Evolutionary conservation across 345 rosid species (phyloP).

Genomic region (Camelina neglecta): DNA sequence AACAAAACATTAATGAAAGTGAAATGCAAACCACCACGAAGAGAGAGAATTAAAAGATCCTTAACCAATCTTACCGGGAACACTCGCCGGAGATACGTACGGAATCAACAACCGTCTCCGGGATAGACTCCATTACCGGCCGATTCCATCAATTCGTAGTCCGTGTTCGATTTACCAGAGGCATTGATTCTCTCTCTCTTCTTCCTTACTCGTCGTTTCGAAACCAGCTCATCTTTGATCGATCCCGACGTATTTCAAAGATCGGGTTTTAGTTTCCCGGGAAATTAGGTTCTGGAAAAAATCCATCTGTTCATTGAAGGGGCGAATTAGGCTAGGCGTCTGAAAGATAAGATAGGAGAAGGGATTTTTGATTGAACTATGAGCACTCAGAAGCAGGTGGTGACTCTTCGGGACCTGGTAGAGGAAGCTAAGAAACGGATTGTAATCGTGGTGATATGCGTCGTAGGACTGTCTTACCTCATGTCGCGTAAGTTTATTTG

Average conservation of each 20-base stretch:
- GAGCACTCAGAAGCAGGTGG: slow-evolving; percentile 70
- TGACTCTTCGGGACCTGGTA: slow-evolving; percentile 68
- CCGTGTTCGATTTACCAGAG: neutral
- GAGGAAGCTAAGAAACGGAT: slow-evolving; percentile 97
- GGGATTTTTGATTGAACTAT: slow-evolving; percentile 40
- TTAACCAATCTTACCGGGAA: slow-evolving; percentile 29
- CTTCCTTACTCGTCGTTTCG: neutral
- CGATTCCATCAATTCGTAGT: slow-evolving; percentile 4
- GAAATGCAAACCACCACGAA: slow-evolving; percentile 32
- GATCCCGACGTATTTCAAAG: slow-evolving; percentile 36
- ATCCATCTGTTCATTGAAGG: neutral
- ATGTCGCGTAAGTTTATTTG: slow-evolving; percentile 73
- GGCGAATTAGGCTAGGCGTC: neutral
- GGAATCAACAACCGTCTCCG: slow-evolving; percentile 22
- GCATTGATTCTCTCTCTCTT: slow-evolving; percentile 1
- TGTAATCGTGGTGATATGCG: slow-evolving; percentile 81
- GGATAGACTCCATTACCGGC: slow-evolving; percentile 19
- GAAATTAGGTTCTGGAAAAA: slow-evolving; percentile 14
- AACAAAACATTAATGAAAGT: neutral
- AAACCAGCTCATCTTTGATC: slow-evolving; percentile 9
- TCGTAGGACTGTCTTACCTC: slow-evolving; percentile 88
- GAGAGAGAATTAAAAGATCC: slow-evolving; percentile 30
- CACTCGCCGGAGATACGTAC: slow-evolving; percentile 34
- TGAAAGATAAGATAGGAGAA: slow-evolving; percentile 1
- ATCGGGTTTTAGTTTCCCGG: slow-evolving; percentile 19